Base-by-base conservation (phyloP, 371 early-diverging fungal genomes). In the Mucor plumbeus region DNA sequence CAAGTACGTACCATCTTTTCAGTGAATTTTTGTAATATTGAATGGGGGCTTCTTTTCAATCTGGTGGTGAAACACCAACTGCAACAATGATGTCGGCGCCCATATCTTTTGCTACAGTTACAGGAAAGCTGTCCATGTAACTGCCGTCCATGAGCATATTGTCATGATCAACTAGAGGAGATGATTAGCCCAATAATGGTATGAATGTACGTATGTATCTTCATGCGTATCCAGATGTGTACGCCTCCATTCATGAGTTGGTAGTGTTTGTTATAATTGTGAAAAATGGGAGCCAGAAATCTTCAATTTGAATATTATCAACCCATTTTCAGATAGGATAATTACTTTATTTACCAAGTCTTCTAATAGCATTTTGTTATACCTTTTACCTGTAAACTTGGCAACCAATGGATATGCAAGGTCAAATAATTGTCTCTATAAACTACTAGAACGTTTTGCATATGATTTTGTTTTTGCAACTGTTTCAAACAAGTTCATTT, bases 61-160 rank as follows among this genome's bases (percentile, higher is more conserved):
- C 64, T 10, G 96, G 92, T 17, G 90, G 90, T 15, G 84, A 96
- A 70, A 87, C 99, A 81, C 99, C 99, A 1, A 99, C 92, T 0
- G 99, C 98, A 82, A 99, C 94, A 57, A 99, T 93, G 57, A 92
- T 93, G 62, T 94, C 85, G 5, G 97, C 99, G 0, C 98, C 98
- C 69, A 96, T 84, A 31, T 82, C 83, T 67, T 92, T 87, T 91
- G 99, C 97, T 9, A 97, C 88, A 55, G 94, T 94, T 0, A 95
- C 99, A 0, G 99, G 99, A 67, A 99, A 81, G 80, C 99, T 99
- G 82, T 99, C 98, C 84, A 97, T 87, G 78, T 99, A 99, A 1
- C 99, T 99, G 57, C 99, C 99, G 78, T 99, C 99, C 9, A 99
- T 89, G 11, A 99, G 83, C 90, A 99, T 87, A 61, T 94, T 88